Percentiles rank a stretch among this genome's conserved stretches.
Conservation (phyloP, 1,284 basidiomycete species). For the Lentinus polychrous region DNA sequence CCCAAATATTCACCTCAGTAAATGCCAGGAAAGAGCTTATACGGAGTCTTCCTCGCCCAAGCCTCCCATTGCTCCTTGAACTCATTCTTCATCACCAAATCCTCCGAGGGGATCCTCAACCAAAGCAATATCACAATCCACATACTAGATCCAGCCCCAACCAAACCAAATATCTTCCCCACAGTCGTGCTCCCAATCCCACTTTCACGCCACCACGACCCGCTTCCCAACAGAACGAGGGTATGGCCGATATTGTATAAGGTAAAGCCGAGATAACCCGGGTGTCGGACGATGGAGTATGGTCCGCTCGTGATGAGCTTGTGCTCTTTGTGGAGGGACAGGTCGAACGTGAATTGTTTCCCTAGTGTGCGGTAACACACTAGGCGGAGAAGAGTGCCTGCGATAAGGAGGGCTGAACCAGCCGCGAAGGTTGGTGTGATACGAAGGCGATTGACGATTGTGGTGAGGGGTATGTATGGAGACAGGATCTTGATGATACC, state of each 20-base stretch:
- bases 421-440: neutral
- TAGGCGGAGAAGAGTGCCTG: conserved; percentile 4
- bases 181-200: neutral
- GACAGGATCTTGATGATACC: neutral
- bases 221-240: conserved; percentile 1
- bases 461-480: neutral
- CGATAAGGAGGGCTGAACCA: neutral
- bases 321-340: conserved; percentile 8
- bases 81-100: conserved; percentile 6
- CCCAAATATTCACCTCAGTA: too few species aligned
- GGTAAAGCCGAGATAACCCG: conserved; percentile 5
- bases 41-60: conserved; percentile 9
- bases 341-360: conserved; percentile 10
- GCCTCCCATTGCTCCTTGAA: conserved; percentile 9
- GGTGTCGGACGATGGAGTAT: conserved; percentile 12
- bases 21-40: conserved; percentile 6
- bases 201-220: conserved; percentile 5
- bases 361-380: conserved; percentile 8
- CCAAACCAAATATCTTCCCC: neutral
- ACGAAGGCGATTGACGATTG: neutral
- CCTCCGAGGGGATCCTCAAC: conserved; percentile 3
- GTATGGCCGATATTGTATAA: neutral
- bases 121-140: neutral
- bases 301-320: conserved; percentile 10
- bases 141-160: neutral